These are phyloP conservation scores for Penicillium dipodomyicola DNA, from an alignment of 495 filamentous ascomycete species.

Conservation along the genomic window DNA sequence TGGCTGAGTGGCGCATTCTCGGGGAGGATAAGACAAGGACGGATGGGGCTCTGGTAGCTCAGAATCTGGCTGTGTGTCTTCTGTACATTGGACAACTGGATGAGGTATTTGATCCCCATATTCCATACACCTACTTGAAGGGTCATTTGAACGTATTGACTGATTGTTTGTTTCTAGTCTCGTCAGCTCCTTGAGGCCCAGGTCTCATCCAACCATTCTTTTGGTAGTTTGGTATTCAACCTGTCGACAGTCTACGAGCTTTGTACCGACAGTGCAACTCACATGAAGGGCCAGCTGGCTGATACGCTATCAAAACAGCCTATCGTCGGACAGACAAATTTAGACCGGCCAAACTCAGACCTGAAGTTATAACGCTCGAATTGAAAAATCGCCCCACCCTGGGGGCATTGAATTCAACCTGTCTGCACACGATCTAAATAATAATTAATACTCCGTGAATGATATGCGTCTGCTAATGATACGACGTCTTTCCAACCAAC, in stretches of 20 bases:
- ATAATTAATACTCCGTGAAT: conserved; percentile 10
- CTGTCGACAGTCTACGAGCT: conserved; percentile 89
- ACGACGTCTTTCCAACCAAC: conserved; percentile 15
- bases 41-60: conserved; percentile 54
- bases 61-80: conserved; percentile 79
- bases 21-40: conserved; percentile 32
- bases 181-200: conserved; percentile 61
- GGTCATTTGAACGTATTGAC: conserved; percentile 8
- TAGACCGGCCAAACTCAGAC: conserved; percentile 69
- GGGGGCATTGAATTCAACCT: conserved; percentile 18
- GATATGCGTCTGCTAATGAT: conserved; percentile 19
- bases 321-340: conserved; percentile 47
- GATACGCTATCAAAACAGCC: conserved; percentile 61
- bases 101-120: conserved; percentile 55
- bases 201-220: conserved; percentile 58
- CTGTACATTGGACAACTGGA: conserved; percentile 75
- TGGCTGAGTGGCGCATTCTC: conserved; percentile 60
- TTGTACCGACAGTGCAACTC: conserved; percentile 70
- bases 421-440: conserved; percentile 15
- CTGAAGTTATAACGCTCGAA: conserved; percentile 65
- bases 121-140: not conserved
- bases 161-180: conserved; percentile 37
- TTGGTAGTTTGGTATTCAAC: conserved; percentile 81
- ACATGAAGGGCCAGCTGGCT: conserved; percentile 65
- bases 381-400: conserved; percentile 10